Conservation (phyloP, 164 flowering plant species). For the Vitis labrusca region DNA sequence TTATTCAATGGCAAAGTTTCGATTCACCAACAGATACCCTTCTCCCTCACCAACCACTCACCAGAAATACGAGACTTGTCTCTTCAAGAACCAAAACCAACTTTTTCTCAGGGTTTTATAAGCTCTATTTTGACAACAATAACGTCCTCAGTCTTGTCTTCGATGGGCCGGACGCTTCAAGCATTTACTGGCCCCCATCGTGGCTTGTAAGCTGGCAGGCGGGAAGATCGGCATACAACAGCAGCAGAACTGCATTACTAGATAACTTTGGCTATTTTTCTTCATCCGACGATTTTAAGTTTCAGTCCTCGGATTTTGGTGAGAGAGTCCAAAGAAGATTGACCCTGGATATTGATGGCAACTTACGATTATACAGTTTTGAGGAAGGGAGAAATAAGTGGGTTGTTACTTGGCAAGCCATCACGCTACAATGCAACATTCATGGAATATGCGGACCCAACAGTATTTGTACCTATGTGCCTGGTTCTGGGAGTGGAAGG, state of each 20-base stretch:
- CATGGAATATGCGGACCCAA: conserved; percentile 9
- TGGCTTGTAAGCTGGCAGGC: neutral
- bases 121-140: too few relatives aligned
- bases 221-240: neutral
- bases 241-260: conserved; percentile 7
- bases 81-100: conserved; percentile 12
- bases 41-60: conserved; percentile 12
- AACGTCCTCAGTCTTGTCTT: conserved; percentile 9
- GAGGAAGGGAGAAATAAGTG: neutral
- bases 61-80: conserved; percentile 3
- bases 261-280: neutral
- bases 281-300: neutral
- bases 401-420: conserved; percentile 4
- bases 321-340: neutral
- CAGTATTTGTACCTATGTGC: too few relatives aligned
- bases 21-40: too few relatives aligned
- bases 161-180: conserved; percentile 9
- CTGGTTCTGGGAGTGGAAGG: too few relatives aligned
- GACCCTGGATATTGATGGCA: conserved; percentile 8
- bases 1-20: too few relatives aligned
- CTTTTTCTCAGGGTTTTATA: too few relatives aligned
- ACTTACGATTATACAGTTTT: conserved; percentile 1
- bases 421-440: neutral
- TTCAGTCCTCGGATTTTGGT: neutral
- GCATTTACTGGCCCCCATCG: conserved; percentile 23